phyloP scores from a whole-genome alignment of 257 asterid species.

The Solanum commersonii region DNA sequence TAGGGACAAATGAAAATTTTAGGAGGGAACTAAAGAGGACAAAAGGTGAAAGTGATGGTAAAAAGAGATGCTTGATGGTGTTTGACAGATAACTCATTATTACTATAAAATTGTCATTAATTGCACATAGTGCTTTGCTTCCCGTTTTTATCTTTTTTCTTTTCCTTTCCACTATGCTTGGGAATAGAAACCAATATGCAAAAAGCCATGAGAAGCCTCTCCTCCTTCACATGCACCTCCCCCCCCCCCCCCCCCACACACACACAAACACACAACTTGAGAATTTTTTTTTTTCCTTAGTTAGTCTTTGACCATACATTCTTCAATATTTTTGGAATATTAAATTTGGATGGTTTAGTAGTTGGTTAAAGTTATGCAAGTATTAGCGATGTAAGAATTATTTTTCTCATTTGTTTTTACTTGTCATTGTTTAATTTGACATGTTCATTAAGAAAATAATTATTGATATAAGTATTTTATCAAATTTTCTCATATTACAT shows the following conservation, averaged over 20 bases:
- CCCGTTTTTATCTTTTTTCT: background rate
- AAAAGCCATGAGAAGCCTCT: background rate
- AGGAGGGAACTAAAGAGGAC: background rate
- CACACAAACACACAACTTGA: too few species aligned
- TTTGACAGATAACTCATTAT: background rate
- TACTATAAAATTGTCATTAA: background rate
- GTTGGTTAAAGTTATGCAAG: too few species aligned
- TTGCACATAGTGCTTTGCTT: background rate
- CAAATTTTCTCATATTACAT: too few species aligned
- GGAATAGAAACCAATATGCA: background rate
- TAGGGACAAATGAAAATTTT: background rate
- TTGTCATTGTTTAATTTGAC: too few species aligned
- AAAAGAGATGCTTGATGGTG: background rate
- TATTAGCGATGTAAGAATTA: too few species aligned
- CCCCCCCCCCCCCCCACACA: accelerated
- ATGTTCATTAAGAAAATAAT: too few species aligned
- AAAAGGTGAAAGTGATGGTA: background rate
- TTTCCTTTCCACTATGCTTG: background rate
- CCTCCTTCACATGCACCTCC: background rate
- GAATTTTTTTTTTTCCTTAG: too few species aligned
- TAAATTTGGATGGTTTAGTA: background rate
- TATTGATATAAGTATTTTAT: too few species aligned
- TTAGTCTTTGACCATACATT: too few species aligned
- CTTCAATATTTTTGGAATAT: too few species aligned
- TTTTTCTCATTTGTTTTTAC: too few species aligned